phyloP scores from a whole-genome alignment of 1,139 yeast genomes.

The Hemisphaericaspora subhashii region DNA sequence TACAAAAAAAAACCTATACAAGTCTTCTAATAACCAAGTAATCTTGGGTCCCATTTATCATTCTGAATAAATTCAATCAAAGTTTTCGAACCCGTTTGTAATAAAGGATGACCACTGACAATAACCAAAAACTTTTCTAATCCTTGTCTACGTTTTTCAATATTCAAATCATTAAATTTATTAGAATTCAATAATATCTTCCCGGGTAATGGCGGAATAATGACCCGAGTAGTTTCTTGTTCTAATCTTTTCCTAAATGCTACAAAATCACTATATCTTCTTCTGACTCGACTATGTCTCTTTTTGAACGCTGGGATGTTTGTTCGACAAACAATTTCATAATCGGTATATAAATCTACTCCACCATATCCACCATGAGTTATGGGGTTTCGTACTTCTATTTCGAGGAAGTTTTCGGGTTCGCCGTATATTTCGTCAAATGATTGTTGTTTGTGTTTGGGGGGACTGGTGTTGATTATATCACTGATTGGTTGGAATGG shows the following conservation, averaged over 20 bases:
- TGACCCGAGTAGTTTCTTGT: constrained; percentile 71
- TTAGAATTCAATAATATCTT: constrained; percentile 67
- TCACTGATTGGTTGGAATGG: constrained; percentile 52
- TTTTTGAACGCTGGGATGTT: constrained; percentile 84
- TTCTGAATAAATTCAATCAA: constrained; percentile 86
- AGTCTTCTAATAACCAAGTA: constrained; percentile 16
- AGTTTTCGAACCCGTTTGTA: constrained; percentile 86
- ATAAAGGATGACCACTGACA: constrained; percentile 91
- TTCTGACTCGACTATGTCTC: constrained; percentile 66
- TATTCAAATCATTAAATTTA: constrained; percentile 79
- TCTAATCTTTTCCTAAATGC: constrained; percentile 74
- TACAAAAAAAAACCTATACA: not conserved
- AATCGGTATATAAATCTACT: constrained; percentile 78
- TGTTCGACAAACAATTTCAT: constrained; percentile 83
- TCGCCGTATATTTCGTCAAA: constrained; percentile 87
- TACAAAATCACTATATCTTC: constrained; percentile 91
- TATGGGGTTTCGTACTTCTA: constrained; percentile 79
- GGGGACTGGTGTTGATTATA: constrained; percentile 35
- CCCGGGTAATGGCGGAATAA: constrained; percentile 87
- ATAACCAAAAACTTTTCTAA: constrained; percentile 74
- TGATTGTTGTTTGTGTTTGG: constrained; percentile 55
- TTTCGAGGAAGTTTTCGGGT: constrained; percentile 91
- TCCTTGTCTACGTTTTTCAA: constrained; percentile 82
- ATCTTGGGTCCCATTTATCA: constrained; percentile 67
- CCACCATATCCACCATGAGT: constrained; percentile 81